These are phyloP conservation scores for Pseudonitzschia delicatissima DNA, from an alignment of 108 stramenopile genomes.

Conservation along the genomic window DNA sequence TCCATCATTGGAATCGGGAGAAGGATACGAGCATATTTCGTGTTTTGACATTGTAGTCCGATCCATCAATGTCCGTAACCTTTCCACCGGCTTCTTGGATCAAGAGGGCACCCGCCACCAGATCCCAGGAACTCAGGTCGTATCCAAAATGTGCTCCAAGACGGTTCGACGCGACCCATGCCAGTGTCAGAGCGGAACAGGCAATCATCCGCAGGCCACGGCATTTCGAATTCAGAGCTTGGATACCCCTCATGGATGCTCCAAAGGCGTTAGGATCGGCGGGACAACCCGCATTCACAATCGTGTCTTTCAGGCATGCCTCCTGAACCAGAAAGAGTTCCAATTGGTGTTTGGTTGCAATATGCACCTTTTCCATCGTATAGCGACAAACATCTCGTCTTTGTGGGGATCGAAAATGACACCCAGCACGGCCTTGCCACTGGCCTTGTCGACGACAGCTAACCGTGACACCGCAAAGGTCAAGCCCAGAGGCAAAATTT, in stretches of 20 bases:
- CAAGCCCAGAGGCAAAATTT: constrained; percentile 81
- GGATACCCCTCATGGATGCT: constrained; percentile 54
- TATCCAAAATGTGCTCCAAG: constrained; percentile 66
- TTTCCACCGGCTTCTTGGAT: constrained; percentile 81
- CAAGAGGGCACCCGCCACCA: constrained; percentile 75
- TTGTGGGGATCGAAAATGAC: constrained; percentile 82
- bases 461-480: constrained; percentile 68
- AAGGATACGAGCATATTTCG: constrained; percentile 69
- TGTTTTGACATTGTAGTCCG: constrained; percentile 34
- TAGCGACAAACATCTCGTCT: constrained; percentile 74
- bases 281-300: constrained; percentile 72
- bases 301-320: neutral
- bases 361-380: constrained; percentile 11
- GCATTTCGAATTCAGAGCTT: constrained; percentile 58
- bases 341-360: neutral
- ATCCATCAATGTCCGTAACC: constrained; percentile 58
- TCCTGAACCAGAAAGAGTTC: neutral
- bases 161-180: constrained; percentile 81
- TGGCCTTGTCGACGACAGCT: constrained; percentile 63
- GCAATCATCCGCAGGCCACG: constrained; percentile 76
- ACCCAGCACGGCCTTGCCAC: constrained; percentile 65
- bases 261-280: constrained; percentile 54
- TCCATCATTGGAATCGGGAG: too few relatives aligned
- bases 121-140: constrained; percentile 86
- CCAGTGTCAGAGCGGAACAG: constrained; percentile 78